Percentiles rank a stretch among this genome's conserved stretches.
Evolutionary conservation across 805 yeast genomes (phyloP).

Genomic region (Jamesozyma piceae): DNA sequence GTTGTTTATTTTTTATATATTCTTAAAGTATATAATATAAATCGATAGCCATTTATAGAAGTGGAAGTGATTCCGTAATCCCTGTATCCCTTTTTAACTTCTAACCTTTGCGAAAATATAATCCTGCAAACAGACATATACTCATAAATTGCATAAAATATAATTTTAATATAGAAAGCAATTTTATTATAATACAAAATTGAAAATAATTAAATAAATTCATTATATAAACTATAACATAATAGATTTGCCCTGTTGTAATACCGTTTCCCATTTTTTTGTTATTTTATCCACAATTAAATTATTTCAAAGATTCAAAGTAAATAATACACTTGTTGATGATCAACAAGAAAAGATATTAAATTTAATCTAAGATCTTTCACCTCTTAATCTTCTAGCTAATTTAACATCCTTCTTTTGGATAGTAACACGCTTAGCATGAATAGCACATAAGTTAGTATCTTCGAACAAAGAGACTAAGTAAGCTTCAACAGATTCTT

Average conservation of each 20-base stretch:
- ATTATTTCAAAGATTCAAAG: background rate
- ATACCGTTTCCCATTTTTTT: background rate
- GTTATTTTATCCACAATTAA: background rate
- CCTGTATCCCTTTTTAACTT: too few relatives aligned
- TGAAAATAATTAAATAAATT: background rate
- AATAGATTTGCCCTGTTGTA: background rate
- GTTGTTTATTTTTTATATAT: too few relatives aligned
- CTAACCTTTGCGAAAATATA: too few relatives aligned
- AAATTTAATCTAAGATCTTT: slow-evolving; percentile 51
- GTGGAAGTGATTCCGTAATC: too few relatives aligned
- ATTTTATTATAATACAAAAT: background rate
- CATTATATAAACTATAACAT: too few relatives aligned
- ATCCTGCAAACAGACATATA: too few relatives aligned
- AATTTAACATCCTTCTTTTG: slow-evolving; percentile 97
- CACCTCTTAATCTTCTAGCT: slow-evolving; percentile 97
- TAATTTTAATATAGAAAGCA: background rate
- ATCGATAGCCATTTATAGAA: too few relatives aligned
- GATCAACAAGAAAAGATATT: background rate
- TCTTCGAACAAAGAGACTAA: slow-evolving; percentile 92
- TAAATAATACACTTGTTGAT: background rate
- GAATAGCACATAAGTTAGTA: slow-evolving; percentile 96
- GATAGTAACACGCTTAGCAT: slow-evolving; percentile 97
- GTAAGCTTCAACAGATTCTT: slow-evolving; percentile 98
- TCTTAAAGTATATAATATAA: too few relatives aligned
- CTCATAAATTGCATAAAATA: too few relatives aligned